These are phyloP conservation scores for Filosporella fistucella DNA, from an alignment of 495 filamentous ascomycete genomes.

Conservation along the genomic window DNA sequence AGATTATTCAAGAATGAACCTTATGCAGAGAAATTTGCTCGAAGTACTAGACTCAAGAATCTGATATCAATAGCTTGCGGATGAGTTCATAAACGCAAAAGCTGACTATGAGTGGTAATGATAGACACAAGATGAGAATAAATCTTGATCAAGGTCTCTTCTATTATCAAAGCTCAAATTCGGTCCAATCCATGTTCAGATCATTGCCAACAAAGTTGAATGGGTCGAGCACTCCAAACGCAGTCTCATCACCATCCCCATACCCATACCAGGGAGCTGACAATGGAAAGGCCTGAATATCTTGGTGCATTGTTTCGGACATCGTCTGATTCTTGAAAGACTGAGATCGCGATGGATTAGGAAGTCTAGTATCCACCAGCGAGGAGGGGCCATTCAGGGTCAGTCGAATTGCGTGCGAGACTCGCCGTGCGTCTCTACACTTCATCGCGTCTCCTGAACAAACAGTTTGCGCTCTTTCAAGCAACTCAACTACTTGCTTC, in stretches of 20 bases:
- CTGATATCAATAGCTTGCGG: too few species aligned
- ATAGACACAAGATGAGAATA: too few species aligned
- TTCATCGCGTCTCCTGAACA: background rate
- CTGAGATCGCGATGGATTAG: background rate
- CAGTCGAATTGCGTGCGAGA: background rate
- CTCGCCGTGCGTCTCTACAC: background rate
- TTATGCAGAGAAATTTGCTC: too few species aligned
- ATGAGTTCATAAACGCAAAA: too few species aligned
- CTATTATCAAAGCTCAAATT: too few species aligned
- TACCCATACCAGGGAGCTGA: conserved; percentile 2
- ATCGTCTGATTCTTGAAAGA: background rate
- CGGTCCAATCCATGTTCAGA: background rate
- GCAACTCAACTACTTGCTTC: background rate
- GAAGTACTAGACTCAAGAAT: too few species aligned
- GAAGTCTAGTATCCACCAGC: too few species aligned
- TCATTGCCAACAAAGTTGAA: conserved; percentile 4
- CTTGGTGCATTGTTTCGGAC: background rate
- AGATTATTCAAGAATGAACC: too few species aligned
- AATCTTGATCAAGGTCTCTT: too few species aligned
- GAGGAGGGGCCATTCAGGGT: background rate
- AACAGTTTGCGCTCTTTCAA: background rate
- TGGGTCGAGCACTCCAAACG: conserved; percentile 4
- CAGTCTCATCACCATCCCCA: background rate
- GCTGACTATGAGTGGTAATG: too few species aligned
- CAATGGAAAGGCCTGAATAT: background rate